phyloP scores from a whole-genome alignment of 2,329 filamentous ascomycete genomes.

The Fusarium burgessii region DNA sequence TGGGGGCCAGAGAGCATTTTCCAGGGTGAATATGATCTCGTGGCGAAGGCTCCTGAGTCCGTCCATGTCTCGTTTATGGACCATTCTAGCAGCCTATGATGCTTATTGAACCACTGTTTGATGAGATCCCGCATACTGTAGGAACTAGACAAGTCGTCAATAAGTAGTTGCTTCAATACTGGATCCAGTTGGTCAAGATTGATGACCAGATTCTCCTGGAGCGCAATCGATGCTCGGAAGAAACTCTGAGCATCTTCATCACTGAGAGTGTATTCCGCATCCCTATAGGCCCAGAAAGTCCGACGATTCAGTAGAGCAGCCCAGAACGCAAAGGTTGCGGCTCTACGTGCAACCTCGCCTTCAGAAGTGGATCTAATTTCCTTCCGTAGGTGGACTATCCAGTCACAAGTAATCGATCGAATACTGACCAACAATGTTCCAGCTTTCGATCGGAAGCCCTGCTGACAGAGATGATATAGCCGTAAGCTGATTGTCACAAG shows the following conservation, averaged over 20 bases:
- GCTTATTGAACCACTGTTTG: neutral
- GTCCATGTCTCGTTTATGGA: conserved; percentile 37
- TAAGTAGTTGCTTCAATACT: conserved; percentile 22
- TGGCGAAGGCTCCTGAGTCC: neutral
- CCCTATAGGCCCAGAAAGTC: conserved; percentile 48
- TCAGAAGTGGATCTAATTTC: conserved; percentile 58
- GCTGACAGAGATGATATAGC: conserved; percentile 37
- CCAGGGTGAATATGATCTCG: conserved; percentile 20
- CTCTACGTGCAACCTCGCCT: conserved; percentile 51
- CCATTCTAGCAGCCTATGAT: conserved; percentile 45
- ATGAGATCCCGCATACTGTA: conserved; percentile 14
- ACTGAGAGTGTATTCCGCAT: no score
- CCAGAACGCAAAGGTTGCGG: conserved; percentile 59
- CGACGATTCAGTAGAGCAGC: conserved; percentile 67
- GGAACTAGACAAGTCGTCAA: conserved; percentile 33
- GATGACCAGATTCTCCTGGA: conserved; percentile 44
- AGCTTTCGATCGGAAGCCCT: conserved; percentile 34
- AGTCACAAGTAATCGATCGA: conserved; percentile 59
- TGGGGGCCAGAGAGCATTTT: neutral
- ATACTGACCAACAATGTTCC: conserved; percentile 55
- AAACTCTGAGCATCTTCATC: conserved; percentile 15
- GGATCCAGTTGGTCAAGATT: conserved; percentile 26
- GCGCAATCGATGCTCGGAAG: conserved; percentile 43
- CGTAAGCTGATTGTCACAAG: conserved; percentile 65
- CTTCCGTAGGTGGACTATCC: conserved; percentile 61